These are phyloP conservation scores for Solanum sejunctum DNA, from an alignment of 257 asterid species.

Conservation along the genomic window DNA sequence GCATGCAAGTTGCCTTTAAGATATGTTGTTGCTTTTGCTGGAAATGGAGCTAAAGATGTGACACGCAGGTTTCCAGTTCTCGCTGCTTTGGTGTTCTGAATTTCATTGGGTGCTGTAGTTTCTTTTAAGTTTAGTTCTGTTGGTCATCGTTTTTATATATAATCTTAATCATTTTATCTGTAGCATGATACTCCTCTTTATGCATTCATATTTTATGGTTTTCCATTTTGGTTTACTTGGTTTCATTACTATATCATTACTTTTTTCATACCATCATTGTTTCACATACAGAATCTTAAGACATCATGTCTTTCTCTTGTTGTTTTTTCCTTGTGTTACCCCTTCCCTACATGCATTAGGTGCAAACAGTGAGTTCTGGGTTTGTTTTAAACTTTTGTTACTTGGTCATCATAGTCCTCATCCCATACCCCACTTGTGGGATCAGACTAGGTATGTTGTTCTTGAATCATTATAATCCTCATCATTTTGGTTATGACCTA, in stretches of 20 bases:
- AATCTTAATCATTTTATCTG: background rate
- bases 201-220: background rate
- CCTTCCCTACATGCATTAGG: background rate
- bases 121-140: background rate
- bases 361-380: background rate
- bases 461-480: background rate
- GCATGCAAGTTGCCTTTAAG: constrained; percentile 80
- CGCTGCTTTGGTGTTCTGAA: background rate
- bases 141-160: background rate
- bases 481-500: background rate
- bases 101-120: background rate
- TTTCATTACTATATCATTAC: background rate
- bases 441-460: background rate
- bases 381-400: background rate
- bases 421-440: background rate
- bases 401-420: background rate
- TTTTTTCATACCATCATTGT: background rate
- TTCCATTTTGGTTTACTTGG: background rate
- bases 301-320: background rate
- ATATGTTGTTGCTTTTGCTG: constrained; percentile 94
- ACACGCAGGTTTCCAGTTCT: constrained; percentile 73
- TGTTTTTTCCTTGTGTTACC: background rate
- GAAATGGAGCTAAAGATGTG: constrained; percentile 95
- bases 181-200: background rate
- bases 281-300: background rate